Base-by-base conservation (phyloP, 192 early-diverging fungal genomes). In the Mortierella antarctica region DNA sequence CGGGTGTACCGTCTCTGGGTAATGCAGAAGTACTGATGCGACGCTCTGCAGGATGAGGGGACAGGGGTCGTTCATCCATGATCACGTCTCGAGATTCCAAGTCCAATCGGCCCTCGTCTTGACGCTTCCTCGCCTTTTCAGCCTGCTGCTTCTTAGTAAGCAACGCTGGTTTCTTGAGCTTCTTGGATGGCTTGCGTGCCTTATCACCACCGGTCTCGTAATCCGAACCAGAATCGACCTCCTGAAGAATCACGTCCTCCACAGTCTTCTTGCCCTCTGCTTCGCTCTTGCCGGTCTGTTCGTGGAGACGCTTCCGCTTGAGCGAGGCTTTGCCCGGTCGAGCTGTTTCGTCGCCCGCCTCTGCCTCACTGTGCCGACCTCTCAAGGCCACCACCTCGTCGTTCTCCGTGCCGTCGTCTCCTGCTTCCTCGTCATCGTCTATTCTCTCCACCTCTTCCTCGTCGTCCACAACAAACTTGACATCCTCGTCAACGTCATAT, bases 391-490 rank as follows among this genome's bases (percentile, higher is more conserved):
- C 42, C 6, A 74, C 31, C 50, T 82, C 80, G 56, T 82, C 71
- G 15, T 70, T 67, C 15, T 66, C 67, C 14, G 52, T 53, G 2
- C 48, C 57, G 45, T 71, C 65, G 2, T 48, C 62, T 39, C 59
- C 65, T 14, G 14, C 54, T 0, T 80, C 77, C 15, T 73, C 78
- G n/a, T 74, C 73, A 23, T 73, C 78, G 11, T 67, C 66, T 13
- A 73, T 64, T 39, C 49, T 67, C 56, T 77, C 67, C 7, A 67
- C 65, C 45, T 71, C 73, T 21, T 67, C 70, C 48, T 75, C 82
- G 58, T 76, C 82, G 60, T 71, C 82, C 13, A 72, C 82, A 18
- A 76, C 58, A 65, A 71, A 74, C 46, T 65, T 40, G 7, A 57
- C 55, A n/a, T 73, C 82, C 12, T 76, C 73, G 17, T 66, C 73